Base-by-base conservation (phyloP, 1,139 yeast genomes). In the Dujonia santamariae region DNA sequence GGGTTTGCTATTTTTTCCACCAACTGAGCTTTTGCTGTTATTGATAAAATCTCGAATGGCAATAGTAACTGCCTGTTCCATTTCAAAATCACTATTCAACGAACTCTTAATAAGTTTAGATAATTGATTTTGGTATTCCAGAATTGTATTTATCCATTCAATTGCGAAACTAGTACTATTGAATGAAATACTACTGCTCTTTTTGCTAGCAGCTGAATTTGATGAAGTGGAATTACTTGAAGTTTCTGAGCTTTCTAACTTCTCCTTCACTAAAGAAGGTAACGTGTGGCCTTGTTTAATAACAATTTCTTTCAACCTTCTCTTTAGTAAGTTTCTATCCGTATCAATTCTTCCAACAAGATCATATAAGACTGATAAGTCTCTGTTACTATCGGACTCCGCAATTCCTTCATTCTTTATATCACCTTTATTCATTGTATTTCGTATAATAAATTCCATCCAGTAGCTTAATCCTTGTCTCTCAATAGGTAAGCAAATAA, bases 31-130 rank as follows among this genome's bases (percentile, higher is more conserved):
- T 18, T 8, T 4, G 4, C 50, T 23, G 1, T 50, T 41, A 50
- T 85, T 85, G 26, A 88, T 64, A 47, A 82, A 78, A 17, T 72
- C 76, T 12, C 80, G 67, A 50, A 86, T 76, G 0, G 88, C 76
- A 15, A 70, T 67, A 21, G 80, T 80, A 3, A 86, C 67, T 2
- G 80, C 65, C 38, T 73, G 78, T 34, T 72, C 75, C 32, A 84
- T 48, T 1, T 66, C 59, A 1, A 65, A 59, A 50, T 83, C 76
- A 37, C 60, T 64, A 4, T 62, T 59, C 45, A 81, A 77, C 2
- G 84, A 65, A 4, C 57, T 53, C 15, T 59, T 56, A 28, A 77
- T 58, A 2, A 87, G 63, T 5, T 37, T 34, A 31, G 72, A 71
- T 44, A 77, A 75, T 41, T 75, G 77, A n/a, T 61, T 61, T 44